Conservation (phyloP, 2,329 filamentous ascomycete species). For the Fonsecaea multimorphosa region DNA sequence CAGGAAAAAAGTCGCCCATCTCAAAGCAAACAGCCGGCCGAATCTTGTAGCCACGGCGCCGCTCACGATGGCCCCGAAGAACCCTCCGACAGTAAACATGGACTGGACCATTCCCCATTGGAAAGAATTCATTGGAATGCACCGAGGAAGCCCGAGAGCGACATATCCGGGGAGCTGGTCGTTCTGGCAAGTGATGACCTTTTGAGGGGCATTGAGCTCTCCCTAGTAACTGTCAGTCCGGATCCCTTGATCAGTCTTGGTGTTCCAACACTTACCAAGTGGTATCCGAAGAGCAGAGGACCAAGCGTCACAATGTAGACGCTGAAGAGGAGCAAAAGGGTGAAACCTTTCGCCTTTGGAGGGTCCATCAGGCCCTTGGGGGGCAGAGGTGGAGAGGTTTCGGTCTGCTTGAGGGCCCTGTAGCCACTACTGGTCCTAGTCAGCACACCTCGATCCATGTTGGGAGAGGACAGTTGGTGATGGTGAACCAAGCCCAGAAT, state of each 20-base stretch:
- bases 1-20: constrained; percentile 77
- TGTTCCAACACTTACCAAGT: constrained; percentile 66
- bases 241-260: constrained; percentile 6
- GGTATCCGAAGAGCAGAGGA: constrained; percentile 91
- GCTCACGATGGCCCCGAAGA: constrained; percentile 79
- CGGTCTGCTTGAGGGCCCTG: constrained; percentile 27
- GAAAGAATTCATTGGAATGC: constrained; percentile 83
- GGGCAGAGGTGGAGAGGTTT: constrained; percentile 3
- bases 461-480: constrained; percentile 4
- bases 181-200: constrained; percentile 84
- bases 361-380: constrained; percentile 21
- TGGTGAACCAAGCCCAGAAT: not conserved
- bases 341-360: constrained; percentile 8
- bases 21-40: constrained; percentile 78
- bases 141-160: constrained; percentile 60
- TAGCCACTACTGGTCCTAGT: constrained; percentile 32
- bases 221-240: constrained; percentile 67
- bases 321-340: constrained; percentile 66
- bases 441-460: constrained; percentile 24
- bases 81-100: constrained; percentile 86
- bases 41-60: constrained; percentile 79
- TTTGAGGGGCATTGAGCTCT: constrained; percentile 92
- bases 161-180: constrained; percentile 52
- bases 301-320: constrained; percentile 80
- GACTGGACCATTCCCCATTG: constrained; percentile 87